Evolutionary conservation across 805 yeast genomes (phyloP).

Genomic region (Starmerella cellae): DNA sequence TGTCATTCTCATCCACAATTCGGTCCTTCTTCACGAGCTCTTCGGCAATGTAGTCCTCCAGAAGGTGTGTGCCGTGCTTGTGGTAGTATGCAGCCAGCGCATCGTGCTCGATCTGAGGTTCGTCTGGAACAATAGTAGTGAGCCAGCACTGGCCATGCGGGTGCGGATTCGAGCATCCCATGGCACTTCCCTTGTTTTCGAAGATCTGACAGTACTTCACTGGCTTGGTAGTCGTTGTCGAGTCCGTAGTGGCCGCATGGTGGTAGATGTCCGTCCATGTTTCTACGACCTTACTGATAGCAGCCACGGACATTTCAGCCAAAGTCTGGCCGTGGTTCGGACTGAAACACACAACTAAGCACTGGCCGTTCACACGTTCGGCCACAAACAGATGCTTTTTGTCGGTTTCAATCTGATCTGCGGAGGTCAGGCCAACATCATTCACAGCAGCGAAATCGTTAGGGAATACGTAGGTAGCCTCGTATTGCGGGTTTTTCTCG

Average conservation of each 20-base stretch:
- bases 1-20: conserved; percentile 45
- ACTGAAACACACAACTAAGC: conserved; percentile 58
- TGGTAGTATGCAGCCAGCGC: conserved; percentile 38
- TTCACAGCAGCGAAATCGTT: conserved; percentile 64
- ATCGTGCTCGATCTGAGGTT: conserved; percentile 45
- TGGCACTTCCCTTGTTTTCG: conserved; percentile 65
- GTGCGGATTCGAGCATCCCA: conserved; percentile 75
- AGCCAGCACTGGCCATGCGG: conserved; percentile 81
- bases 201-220: conserved; percentile 54
- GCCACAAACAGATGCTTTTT: conserved; percentile 36
- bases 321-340: conserved; percentile 57
- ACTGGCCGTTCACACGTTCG: conserved; percentile 50
- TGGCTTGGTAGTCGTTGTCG: conserved; percentile 15
- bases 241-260: conserved; percentile 24
- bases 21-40: conserved; percentile 35
- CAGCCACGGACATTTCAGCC: conserved; percentile 42
- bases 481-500: conserved; percentile 43
- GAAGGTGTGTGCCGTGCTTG: conserved; percentile 36
- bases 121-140: conserved; percentile 49
- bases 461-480: conserved; percentile 44
- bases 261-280: conserved; percentile 48
- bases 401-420: conserved; percentile 15
- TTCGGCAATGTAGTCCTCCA: conserved; percentile 48
- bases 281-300: conserved; percentile 37
- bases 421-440: conserved; percentile 12